A percentile compares a stretch with the other conserved stretches of the same genome.
phyloP scores from a whole-genome alignment of 345 rosid genomes.

The Sonneratia alba region DNA sequence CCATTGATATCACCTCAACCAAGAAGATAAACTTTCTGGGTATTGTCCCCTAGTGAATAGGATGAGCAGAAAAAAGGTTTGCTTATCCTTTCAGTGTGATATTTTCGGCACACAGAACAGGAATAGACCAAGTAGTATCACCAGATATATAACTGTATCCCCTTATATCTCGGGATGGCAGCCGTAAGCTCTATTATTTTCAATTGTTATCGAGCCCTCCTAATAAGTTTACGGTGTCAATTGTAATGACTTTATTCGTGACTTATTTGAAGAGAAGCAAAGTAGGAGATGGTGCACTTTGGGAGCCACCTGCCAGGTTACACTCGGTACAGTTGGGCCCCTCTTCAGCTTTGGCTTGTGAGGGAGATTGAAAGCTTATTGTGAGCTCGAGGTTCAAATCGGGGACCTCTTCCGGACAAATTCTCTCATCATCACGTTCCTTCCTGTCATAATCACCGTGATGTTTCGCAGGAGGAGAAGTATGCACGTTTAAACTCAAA shows the following conservation, averaged over 20 bases:
- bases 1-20: background rate
- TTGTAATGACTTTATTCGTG: background rate
- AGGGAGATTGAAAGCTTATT: slow-evolving; percentile 11
- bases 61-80: background rate
- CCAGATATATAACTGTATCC: background rate
- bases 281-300: slow-evolving; percentile 12
- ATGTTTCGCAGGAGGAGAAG: background rate
- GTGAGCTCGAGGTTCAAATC: slow-evolving; percentile 31
- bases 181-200: background rate
- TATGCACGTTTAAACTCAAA: slow-evolving; percentile 1
- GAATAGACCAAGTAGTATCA: background rate
- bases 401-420: slow-evolving; percentile 19
- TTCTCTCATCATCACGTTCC: slow-evolving; percentile 12
- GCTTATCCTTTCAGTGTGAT: background rate
- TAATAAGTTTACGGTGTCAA: background rate
- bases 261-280: slow-evolving; percentile 22
- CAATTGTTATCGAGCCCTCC: background rate
- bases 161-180: background rate
- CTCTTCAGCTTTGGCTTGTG: slow-evolving; percentile 4
- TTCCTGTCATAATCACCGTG: background rate
- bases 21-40: background rate
- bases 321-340: slow-evolving; percentile 2
- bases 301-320: slow-evolving; percentile 4
- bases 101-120: background rate
- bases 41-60: background rate